Conservation (phyloP, 1,284 basidiomycete species). For the Gastroboletus turbinatus region DNA sequence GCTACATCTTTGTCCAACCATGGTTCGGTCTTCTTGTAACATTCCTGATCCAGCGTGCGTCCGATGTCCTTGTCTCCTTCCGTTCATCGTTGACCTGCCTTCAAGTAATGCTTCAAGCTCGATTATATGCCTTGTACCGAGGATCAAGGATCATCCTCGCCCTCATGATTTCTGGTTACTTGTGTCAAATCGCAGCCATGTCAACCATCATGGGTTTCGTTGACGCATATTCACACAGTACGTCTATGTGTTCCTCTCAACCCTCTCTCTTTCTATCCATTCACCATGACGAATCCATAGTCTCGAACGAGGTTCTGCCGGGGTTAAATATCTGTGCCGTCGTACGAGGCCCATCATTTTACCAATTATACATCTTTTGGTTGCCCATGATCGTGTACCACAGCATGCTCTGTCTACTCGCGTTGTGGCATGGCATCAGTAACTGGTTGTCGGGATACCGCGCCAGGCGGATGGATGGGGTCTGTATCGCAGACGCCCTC, state of each 20-base stretch:
- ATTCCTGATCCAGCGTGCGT: slow-evolving; percentile 17
- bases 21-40: neutral
- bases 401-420: slow-evolving; percentile 15
- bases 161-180: slow-evolving; percentile 9
- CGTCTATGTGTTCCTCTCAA: neutral
- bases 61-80: neutral
- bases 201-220: slow-evolving; percentile 1
- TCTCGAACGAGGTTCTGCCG: slow-evolving; percentile 6
- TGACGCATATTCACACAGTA: slow-evolving; percentile 7
- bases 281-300: slow-evolving; percentile 1
- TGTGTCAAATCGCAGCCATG: slow-evolving; percentile 10
- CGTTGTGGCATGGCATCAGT: slow-evolving; percentile 12
- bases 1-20: slow-evolving; percentile 6
- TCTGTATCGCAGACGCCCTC: slow-evolving; percentile 7
- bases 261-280: neutral
- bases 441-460: slow-evolving; percentile 5
- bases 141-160: slow-evolving; percentile 9
- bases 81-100: neutral
- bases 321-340: slow-evolving; percentile 20
- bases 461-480: neutral
- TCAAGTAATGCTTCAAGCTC: slow-evolving; percentile 17
- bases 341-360: slow-evolving; percentile 5
- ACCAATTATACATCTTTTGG: slow-evolving; percentile 14
- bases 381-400: slow-evolving; percentile 18
- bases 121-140: slow-evolving; percentile 18